A percentile compares a stretch with the other conserved stretches of the same genome.
phyloP scores from a whole-genome alignment of 441 rosid species.

The Arabidopsis lyrata region DNA sequence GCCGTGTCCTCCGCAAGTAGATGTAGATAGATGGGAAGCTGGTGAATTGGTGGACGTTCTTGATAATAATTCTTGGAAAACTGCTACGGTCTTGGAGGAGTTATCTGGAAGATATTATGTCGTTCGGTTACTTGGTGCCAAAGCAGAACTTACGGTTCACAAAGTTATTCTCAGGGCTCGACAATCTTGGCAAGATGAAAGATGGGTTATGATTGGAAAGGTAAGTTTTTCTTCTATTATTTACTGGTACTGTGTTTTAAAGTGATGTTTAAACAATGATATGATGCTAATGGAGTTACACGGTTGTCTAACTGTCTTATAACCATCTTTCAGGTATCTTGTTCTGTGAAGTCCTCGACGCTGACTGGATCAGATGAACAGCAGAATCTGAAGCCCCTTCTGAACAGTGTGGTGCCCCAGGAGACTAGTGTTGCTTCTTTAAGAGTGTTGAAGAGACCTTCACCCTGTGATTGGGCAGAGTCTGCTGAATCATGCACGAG shows the following conservation, averaged over 20 bases:
- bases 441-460: slow-evolving; percentile 53
- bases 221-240: slow-evolving; percentile 41
- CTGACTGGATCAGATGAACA: slow-evolving; percentile 35
- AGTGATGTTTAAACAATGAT: background rate
- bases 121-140: slow-evolving; percentile 58
- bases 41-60: slow-evolving; percentile 76
- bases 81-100: slow-evolving; percentile 55
- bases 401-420: slow-evolving; percentile 43
- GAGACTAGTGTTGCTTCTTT: slow-evolving; percentile 47
- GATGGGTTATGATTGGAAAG: slow-evolving; percentile 68
- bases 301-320: slow-evolving; percentile 26
- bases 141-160: slow-evolving; percentile 47
- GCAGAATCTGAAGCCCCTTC: slow-evolving; percentile 40
- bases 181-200: slow-evolving; percentile 66
- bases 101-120: slow-evolving; percentile 45
- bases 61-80: slow-evolving; percentile 61
- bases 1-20: slow-evolving; percentile 65
- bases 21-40: slow-evolving; percentile 49
- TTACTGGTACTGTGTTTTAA: background rate
- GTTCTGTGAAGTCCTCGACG: slow-evolving; percentile 45
- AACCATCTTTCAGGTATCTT: slow-evolving; percentile 48
- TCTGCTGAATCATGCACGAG: slow-evolving; percentile 49
- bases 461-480: slow-evolving; percentile 44
- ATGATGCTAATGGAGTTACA: background rate
- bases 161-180: slow-evolving; percentile 60